phyloP scores from a whole-genome alignment of 2,329 filamentous ascomycete genomes.

The Lojkania enalia region DNA sequence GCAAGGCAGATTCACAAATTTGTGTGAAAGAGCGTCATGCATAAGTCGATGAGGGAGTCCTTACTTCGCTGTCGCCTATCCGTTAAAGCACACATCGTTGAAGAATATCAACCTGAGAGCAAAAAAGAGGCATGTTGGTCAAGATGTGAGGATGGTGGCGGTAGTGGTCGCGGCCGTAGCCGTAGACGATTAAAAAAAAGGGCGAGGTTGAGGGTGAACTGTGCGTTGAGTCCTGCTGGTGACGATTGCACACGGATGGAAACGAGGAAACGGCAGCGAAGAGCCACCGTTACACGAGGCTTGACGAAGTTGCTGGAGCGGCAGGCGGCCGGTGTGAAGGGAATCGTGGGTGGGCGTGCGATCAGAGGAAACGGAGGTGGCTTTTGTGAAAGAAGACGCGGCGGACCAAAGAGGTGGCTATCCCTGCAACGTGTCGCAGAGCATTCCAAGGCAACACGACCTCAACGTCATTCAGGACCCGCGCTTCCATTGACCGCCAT shows the following conservation, averaged over 20 bases:
- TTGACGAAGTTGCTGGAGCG: no score
- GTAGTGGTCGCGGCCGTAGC: constrained; percentile 18
- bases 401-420: not conserved
- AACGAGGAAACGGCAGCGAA: not conserved
- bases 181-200: constrained; percentile 1
- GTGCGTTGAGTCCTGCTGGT: constrained; percentile 2
- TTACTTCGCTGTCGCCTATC: constrained; percentile 22
- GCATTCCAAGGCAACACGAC: not conserved
- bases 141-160: constrained; percentile 13
- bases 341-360: no score
- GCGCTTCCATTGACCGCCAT: no score
- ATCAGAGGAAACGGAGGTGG: not conserved
- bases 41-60: constrained; percentile 9
- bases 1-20: no score
- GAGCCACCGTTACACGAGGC: not conserved
- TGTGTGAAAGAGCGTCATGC: no score
- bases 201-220: not conserved
- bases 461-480: not conserved
- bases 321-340: no score
- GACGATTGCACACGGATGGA: not conserved
- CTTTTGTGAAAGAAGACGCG: constrained; percentile 2
- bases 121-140: no score
- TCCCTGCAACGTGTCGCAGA: not conserved
- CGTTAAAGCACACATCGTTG: constrained; percentile 21
- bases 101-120: no score